A percentile compares a stretch with the other conserved stretches of the same genome.
phyloP scores from a whole-genome alignment of 305 asterid species.

The Rubia balearica region DNA sequence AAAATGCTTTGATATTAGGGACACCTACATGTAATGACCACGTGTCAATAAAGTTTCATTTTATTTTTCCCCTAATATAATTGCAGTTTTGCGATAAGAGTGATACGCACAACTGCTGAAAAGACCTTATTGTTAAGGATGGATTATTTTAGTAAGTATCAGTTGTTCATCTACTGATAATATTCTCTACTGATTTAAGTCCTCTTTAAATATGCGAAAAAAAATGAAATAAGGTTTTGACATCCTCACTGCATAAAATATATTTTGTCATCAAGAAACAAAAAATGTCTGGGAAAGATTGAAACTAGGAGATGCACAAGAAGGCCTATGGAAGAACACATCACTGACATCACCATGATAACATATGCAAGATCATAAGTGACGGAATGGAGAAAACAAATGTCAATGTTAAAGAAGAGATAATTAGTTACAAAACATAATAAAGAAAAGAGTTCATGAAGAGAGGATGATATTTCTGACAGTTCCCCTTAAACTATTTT shows the following conservation, averaged over 20 bases:
- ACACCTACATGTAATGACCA: too few relatives aligned
- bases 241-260: not conserved
- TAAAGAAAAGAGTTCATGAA: not conserved
- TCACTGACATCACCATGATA: not conserved
- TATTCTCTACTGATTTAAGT: too few relatives aligned
- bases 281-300: not conserved
- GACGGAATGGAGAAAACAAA: not conserved
- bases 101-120: too few relatives aligned
- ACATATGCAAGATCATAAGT: not conserved
- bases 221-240: not conserved
- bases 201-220: too few relatives aligned
- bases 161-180: too few relatives aligned
- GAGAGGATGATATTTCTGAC: not conserved
- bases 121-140: too few relatives aligned
- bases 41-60: too few relatives aligned
- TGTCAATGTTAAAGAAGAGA: not conserved
- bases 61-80: too few relatives aligned
- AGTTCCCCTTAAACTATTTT: not conserved
- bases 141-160: too few relatives aligned
- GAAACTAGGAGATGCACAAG: not conserved
- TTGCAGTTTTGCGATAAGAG: too few relatives aligned
- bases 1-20: too few relatives aligned
- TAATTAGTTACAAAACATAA: too few relatives aligned
- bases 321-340: not conserved
- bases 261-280: not conserved